Evolutionary conservation across 2,329 filamentous ascomycete species (phyloP).

Genomic region (Camptophora hylomeconis): DNA sequence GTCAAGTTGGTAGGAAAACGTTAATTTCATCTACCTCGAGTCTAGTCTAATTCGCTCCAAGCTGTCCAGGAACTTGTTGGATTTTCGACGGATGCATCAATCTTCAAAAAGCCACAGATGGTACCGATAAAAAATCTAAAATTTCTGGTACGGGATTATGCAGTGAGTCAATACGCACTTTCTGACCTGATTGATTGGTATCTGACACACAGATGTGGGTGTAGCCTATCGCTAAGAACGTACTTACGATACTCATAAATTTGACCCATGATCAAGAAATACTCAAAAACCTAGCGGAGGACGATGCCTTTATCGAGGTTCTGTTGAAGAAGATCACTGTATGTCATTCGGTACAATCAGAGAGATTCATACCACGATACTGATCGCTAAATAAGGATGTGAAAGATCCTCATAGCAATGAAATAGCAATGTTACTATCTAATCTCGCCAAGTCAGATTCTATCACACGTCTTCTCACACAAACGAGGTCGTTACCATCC

Average conservation of each 20-base stretch:
- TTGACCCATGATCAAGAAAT: constrained; percentile 74
- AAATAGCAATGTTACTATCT: constrained; percentile 81
- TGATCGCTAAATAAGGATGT: constrained; percentile 18
- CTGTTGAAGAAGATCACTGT: constrained; percentile 62
- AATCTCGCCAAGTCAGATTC: constrained; percentile 75
- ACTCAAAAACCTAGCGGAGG: constrained; percentile 56
- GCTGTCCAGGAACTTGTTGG: constrained; percentile 79
- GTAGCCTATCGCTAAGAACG: constrained; percentile 88
- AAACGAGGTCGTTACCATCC: constrained; percentile 45
- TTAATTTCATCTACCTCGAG: constrained; percentile 14
- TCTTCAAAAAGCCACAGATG: constrained; percentile 74
- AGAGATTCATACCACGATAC: no score
- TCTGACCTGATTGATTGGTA: no score
- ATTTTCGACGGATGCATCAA: constrained; percentile 61
- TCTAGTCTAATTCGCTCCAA: constrained; percentile 20
- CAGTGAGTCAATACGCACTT: no score
- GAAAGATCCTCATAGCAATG: constrained; percentile 69
- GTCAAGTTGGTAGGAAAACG: constrained; percentile 52
- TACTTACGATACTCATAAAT: constrained; percentile 62
- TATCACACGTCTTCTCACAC: constrained; percentile 52
- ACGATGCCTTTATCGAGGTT: constrained; percentile 68
- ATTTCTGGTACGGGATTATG: constrained; percentile 70
- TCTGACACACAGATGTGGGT: no score
- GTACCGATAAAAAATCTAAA: constrained; percentile 78
- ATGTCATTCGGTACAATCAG: constrained; percentile 36